Conservation (phyloP, 805 yeast species). For the Suhomyces canberraensis region DNA sequence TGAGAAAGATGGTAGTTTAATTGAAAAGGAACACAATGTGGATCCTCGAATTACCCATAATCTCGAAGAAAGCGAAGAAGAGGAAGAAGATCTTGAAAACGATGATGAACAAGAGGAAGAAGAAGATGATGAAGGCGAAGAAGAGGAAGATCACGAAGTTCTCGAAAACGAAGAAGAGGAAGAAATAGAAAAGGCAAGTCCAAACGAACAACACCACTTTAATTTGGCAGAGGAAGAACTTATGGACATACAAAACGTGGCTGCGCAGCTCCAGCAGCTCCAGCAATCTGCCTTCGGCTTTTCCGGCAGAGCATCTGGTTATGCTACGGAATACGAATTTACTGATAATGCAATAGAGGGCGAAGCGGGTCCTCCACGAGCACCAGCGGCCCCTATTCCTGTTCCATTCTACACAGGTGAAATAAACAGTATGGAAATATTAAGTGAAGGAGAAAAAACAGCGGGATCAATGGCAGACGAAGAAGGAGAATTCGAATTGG, state of each 20-base stretch:
- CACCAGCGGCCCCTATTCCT: constrained; percentile 10
- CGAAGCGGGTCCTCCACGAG: neutral
- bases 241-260: neutral
- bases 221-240: neutral
- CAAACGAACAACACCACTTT: no score
- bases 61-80: constrained; percentile 5
- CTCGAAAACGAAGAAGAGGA: constrained; percentile 5
- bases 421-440: neutral
- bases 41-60: constrained; percentile 1
- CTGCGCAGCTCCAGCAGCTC: neutral
- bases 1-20: neutral
- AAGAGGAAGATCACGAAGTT: constrained; percentile 7
- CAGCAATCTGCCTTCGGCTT: neutral
- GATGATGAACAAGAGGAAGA: constrained; percentile 2
- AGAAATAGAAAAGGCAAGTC: constrained; percentile 2
- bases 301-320: constrained; percentile 1
- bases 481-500: constrained; percentile 12
- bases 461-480: constrained; percentile 19
- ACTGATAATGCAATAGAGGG: constrained; percentile 9
- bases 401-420: constrained; percentile 9
- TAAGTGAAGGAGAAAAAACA: constrained; percentile 14
- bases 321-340: constrained; percentile 15
- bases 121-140: constrained; percentile 3
- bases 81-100: neutral
- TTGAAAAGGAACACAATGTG: no score